Percentiles rank a stretch among this genome's conserved stretches.
Evolutionary conservation across 1,284 basidiomycete species (phyloP).

Genomic region (Trametes polyzona): DNA sequence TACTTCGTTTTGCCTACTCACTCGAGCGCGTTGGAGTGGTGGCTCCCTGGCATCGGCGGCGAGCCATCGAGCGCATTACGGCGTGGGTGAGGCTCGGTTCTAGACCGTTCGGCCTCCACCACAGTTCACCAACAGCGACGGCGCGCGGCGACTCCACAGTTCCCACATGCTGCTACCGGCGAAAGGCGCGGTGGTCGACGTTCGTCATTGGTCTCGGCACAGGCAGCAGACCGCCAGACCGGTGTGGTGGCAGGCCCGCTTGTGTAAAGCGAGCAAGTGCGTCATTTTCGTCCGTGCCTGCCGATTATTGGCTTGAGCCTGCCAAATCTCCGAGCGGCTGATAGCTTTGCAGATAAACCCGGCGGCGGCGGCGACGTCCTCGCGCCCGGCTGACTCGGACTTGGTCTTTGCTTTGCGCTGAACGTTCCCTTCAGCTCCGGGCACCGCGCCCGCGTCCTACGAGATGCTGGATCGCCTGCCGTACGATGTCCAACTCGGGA

Average conservation of each 20-base stretch:
- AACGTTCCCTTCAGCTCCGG: neutral
- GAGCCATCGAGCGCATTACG: neutral
- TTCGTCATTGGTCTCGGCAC: constrained; percentile 27
- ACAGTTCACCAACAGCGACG: constrained; percentile 14
- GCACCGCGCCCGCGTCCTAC: neutral
- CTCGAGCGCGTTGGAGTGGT: neutral
- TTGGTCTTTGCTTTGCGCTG: constrained; percentile 12
- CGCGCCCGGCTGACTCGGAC: constrained; percentile 1
- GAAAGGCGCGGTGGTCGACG: constrained; percentile 1
- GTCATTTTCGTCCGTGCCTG: constrained; percentile 14
- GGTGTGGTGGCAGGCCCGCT: constrained; percentile 5
- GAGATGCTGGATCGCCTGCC: constrained; percentile 18
- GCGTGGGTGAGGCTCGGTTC: constrained; percentile 3
- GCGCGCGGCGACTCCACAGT: constrained; percentile 21
- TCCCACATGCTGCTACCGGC: constrained; percentile 21
- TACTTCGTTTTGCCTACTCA: neutral
- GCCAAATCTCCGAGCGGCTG: constrained; percentile 11
- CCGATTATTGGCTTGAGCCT: constrained; percentile 5
- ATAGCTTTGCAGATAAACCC: constrained; percentile 25
- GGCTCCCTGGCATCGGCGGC: neutral
- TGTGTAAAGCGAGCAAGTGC: constrained; percentile 5
- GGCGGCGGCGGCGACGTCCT: neutral
- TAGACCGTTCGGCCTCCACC: constrained; percentile 12
- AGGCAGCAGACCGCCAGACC: constrained; percentile 1
- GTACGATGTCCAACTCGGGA: constrained; percentile 20